Evolutionary conservation across 2,329 filamentous ascomycete genomes (phyloP).

Genomic region (Lasiodiplodia citricola): DNA sequence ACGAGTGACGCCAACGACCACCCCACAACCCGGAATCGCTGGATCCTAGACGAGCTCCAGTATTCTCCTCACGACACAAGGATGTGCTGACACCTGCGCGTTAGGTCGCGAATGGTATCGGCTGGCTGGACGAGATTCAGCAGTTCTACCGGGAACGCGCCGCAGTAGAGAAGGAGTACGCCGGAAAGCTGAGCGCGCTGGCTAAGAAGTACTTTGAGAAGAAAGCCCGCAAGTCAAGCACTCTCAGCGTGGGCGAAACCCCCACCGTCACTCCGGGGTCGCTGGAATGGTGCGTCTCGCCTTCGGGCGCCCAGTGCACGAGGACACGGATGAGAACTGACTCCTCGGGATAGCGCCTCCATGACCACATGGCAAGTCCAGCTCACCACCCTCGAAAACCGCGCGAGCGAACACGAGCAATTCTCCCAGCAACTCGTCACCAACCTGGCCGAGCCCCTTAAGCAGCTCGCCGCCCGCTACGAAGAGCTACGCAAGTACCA

Average conservation of each 20-base stretch:
- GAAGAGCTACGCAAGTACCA: slow-evolving; percentile 94
- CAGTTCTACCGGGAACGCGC: slow-evolving; percentile 96
- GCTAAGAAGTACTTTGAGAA: slow-evolving; percentile 98
- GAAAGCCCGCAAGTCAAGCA: slow-evolving; percentile 88
- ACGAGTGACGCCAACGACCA: slow-evolving; percentile 38
- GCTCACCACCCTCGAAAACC: slow-evolving; percentile 83
- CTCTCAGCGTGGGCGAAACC: slow-evolving; percentile 89
- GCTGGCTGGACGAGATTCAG: slow-evolving; percentile 96
- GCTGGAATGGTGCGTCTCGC: slow-evolving; percentile 71
- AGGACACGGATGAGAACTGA: slow-evolving; percentile 31
- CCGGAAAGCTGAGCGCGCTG: slow-evolving; percentile 80
- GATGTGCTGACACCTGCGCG: not conserved
- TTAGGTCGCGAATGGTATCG: slow-evolving; percentile 79
- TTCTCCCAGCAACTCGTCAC: slow-evolving; percentile 78
- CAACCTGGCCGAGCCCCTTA: slow-evolving; percentile 86
- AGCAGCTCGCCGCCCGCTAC: slow-evolving; percentile 73
- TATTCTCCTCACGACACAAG: not conserved
- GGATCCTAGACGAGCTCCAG: slow-evolving; percentile 1
- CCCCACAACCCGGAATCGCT: slow-evolving; percentile 26
- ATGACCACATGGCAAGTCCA: slow-evolving; percentile 97
- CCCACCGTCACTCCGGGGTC: slow-evolving; percentile 93
- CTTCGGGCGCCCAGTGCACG: slow-evolving; percentile 22
- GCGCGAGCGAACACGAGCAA: slow-evolving; percentile 86
- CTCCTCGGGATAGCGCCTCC: slow-evolving; percentile 68
- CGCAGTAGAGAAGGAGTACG: slow-evolving; percentile 95